Evolutionary conservation across 2,329 filamentous ascomycete species (phyloP).

Genomic region (Pleurostoma richardsiae): DNA sequence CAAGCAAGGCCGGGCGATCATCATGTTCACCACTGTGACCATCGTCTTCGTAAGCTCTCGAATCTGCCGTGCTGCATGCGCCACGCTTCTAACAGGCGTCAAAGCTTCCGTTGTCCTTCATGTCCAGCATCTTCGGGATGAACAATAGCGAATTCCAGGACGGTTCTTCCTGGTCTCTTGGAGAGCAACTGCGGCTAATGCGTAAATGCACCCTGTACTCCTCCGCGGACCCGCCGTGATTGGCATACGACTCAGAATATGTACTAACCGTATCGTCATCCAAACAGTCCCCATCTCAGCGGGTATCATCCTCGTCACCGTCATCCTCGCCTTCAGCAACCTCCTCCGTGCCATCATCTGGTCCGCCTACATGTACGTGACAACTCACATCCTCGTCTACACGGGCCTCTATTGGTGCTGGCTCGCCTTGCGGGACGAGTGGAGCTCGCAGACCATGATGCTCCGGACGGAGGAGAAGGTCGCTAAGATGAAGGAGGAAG

Average conservation of each 20-base stretch:
- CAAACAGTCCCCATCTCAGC: neutral
- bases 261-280: neutral
- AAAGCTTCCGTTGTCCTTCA: conserved; percentile 3
- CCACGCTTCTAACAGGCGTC: neutral
- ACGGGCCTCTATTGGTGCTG: neutral
- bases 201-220: neutral
- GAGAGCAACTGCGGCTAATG: neutral
- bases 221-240: too few relatives aligned
- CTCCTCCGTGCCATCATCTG: neutral
- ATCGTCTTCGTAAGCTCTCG: conserved; percentile 20
- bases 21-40: conserved; percentile 25
- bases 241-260: neutral
- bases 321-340: conserved; percentile 1
- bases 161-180: neutral
- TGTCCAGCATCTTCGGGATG: conserved; percentile 4
- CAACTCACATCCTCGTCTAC: neutral
- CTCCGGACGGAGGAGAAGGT: neutral
- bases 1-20: conserved; percentile 22
- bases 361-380: conserved; percentile 1
- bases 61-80: neutral
- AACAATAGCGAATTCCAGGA: neutral
- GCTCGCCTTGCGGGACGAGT: neutral
- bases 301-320: neutral
- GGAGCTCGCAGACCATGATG: neutral
- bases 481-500: neutral